Conservation (phyloP, 2,329 filamentous ascomycete genomes). For the Hysterium pulicare region DNA sequence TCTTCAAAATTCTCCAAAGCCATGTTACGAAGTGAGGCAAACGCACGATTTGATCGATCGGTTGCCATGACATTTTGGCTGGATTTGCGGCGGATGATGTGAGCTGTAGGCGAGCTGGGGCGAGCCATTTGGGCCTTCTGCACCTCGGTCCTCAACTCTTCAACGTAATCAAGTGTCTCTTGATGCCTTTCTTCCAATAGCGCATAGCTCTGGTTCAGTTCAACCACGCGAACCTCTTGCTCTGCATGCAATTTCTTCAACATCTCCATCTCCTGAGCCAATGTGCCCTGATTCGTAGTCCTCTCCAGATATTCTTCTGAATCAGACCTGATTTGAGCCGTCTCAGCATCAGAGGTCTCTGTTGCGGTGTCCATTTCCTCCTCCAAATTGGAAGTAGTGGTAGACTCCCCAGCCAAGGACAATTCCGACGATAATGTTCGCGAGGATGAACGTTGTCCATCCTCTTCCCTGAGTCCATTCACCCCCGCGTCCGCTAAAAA, state of each 20-base stretch:
- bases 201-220: slow-evolving; percentile 75
- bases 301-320: slow-evolving; percentile 15
- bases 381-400: slow-evolving; percentile 27
- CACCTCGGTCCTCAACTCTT: slow-evolving; percentile 85
- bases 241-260: slow-evolving; percentile 69
- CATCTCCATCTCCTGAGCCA: slow-evolving; percentile 65
- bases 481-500: slow-evolving; percentile 78
- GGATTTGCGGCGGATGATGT: slow-evolving; percentile 89
- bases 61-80: slow-evolving; percentile 84
- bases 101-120: slow-evolving; percentile 63
- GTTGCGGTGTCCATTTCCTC: slow-evolving; percentile 53
- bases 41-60: slow-evolving; percentile 87
- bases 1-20: slow-evolving; percentile 80
- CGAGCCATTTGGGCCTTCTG: slow-evolving; percentile 66
- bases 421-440: slow-evolving; percentile 92
- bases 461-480: slow-evolving; percentile 64
- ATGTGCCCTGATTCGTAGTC: slow-evolving; percentile 18
- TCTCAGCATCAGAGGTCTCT: slow-evolving; percentile 61
- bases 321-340: slow-evolving; percentile 19
- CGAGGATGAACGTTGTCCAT: slow-evolving; percentile 70
- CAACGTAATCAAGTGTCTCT: slow-evolving; percentile 77
- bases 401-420: slow-evolving; percentile 77
- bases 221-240: slow-evolving; percentile 70
- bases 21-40: slow-evolving; percentile 84
- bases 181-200: slow-evolving; percentile 79